Evolutionary conservation across 352 stramenopile genomes (phyloP).

Genomic region (Hyphochytrium catenoides): DNA sequence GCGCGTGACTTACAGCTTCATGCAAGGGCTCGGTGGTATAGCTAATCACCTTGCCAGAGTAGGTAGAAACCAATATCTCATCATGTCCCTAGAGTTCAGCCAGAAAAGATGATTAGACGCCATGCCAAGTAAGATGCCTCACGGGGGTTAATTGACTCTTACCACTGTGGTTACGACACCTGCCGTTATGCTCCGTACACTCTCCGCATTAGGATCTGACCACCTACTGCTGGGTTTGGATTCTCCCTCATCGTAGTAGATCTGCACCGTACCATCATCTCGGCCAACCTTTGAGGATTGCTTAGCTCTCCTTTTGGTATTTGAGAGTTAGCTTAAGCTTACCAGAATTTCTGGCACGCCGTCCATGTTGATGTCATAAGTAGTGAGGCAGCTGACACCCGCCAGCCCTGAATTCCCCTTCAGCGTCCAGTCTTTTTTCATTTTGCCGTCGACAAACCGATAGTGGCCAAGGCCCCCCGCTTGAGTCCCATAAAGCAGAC

Average conservation of each 20-base stretch:
- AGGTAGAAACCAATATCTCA: conserved; percentile 43
- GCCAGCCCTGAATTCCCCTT: no score
- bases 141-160: no score
- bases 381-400: conserved; percentile 39
- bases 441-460: conserved; percentile 35
- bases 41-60: conserved; percentile 41
- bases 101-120: neutral
- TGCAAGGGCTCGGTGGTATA: conserved; percentile 57
- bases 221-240: conserved; percentile 31
- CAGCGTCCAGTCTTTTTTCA: conserved; percentile 28
- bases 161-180: conserved; percentile 27
- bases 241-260: conserved; percentile 26
- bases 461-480: conserved; percentile 25
- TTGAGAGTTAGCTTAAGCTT: neutral
- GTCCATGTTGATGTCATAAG: conserved; percentile 52
- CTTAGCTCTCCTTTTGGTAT: neutral
- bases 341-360: conserved; percentile 36
- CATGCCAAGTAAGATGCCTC: no score
- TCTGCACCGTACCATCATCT: conserved; percentile 46
- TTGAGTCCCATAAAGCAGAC: conserved; percentile 44
- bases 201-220: conserved; percentile 35
- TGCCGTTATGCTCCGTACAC: conserved; percentile 35
- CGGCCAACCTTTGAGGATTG: conserved; percentile 20
- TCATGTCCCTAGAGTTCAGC: conserved; percentile 19
- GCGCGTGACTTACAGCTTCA: conserved; percentile 10